Base-by-base conservation (phyloP, 2,329 filamentous ascomycete species). In the Colletotrichum camelliae region DNA sequence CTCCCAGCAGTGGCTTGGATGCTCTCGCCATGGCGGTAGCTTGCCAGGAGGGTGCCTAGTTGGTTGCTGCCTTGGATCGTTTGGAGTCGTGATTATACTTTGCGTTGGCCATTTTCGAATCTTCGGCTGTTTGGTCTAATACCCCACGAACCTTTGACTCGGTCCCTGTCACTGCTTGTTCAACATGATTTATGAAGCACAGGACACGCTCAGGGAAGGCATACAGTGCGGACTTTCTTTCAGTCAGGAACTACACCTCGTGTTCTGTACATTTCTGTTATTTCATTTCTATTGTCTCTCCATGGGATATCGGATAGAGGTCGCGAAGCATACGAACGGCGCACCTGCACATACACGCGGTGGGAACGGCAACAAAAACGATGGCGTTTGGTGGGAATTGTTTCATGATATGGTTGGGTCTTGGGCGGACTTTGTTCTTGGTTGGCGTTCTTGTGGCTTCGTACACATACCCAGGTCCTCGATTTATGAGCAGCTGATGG, bases 21-120 rank as follows among this genome's bases (percentile, higher is more conserved):
- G 87, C 89, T 9, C 83, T 91, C 24, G 90, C 89, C 62, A 86
- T 89, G 84, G 90, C 89, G 27, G 86, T 90, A 16, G 89, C 88
- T 29, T 89, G 88, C 77, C 88, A 90, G 80, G 87, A 89, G 78
- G 85, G 85, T 60, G 73, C 60, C 8, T 76, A 75, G 21, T 3
- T 48, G 18, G 21, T 21, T 16, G 31, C 10, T n/a, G 13, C n/a
- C 57, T 31, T 27, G 9, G 5, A 60, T 6, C 21, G 4, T 52
- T 13, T 4, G 43, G 43, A 52, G 18, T 21, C 10, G 12, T 21
- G 9, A 33, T 33, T 12, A 21, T 10, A 48, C 10, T 13, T 48
- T 9, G 10, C 43, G 43, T 52, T 52, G 43, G 43, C n/a, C 43
- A 52, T 6, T 13, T 52, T 52, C 43, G n/a, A 52, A 10, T 21